Conservation (phyloP, 352 stramenopile species). For the Phytophthora crassamura region DNA sequence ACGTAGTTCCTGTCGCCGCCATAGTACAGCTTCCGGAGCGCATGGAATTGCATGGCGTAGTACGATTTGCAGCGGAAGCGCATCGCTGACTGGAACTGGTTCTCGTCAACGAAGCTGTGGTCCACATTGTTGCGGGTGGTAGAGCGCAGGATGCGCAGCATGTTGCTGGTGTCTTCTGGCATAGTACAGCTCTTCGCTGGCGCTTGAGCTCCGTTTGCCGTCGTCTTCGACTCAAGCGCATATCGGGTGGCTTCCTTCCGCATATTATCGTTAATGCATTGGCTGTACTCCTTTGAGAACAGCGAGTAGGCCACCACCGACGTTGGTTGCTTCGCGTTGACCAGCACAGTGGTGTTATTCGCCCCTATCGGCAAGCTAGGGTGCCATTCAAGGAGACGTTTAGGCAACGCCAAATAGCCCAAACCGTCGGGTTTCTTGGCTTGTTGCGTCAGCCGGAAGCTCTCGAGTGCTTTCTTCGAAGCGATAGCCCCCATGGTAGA, state of each 20-base stretch:
- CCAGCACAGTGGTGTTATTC: conserved; percentile 76
- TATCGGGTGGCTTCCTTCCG: conserved; percentile 52
- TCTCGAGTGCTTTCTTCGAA: conserved; percentile 66
- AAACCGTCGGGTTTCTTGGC: conserved; percentile 64
- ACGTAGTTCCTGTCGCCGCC: conserved; percentile 88
- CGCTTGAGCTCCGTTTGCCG: conserved; percentile 42
- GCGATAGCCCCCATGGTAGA: conserved; percentile 74
- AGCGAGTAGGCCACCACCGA: conserved; percentile 88
- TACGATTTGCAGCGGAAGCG: conserved; percentile 91
- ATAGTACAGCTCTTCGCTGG: conserved; percentile 26
- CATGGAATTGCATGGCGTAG: conserved; percentile 91
- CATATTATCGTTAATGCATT: conserved; percentile 79
- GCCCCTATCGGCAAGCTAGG: conserved; percentile 75
- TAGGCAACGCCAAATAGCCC: conserved; percentile 81
- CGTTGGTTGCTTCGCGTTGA: conserved; percentile 83
- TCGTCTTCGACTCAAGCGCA: conserved; percentile 38
- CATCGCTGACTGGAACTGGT: conserved; percentile 81
- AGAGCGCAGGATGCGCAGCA: conserved; percentile 76
- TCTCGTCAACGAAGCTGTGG: conserved; percentile 87
- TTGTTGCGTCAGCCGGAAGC: conserved; percentile 70
- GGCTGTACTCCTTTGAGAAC: conserved; percentile 84
- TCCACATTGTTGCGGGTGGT: conserved; percentile 83
- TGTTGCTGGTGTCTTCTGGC: conserved; percentile 44
- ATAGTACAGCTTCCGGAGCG: conserved; percentile 83
- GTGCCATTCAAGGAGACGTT: conserved; percentile 83